These are phyloP conservation scores for Conticribra weissflogii DNA, from an alignment of 108 stramenopile species.

Conservation along the genomic window DNA sequence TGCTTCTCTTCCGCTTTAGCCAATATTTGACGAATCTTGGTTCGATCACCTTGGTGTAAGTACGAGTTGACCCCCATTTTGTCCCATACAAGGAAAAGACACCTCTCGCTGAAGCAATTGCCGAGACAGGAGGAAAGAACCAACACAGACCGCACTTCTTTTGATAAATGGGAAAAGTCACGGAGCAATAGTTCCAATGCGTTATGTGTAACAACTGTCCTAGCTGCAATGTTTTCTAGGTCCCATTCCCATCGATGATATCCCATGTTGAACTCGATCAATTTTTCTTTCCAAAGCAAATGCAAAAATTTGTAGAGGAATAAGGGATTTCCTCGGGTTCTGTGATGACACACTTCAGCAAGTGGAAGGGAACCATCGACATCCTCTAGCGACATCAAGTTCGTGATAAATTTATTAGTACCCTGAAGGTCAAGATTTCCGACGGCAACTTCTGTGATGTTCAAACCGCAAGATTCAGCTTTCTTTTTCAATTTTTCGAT, in stretches of 20 bases:
- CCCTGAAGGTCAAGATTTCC: neutral
- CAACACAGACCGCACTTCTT: neutral
- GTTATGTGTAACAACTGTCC: neutral
- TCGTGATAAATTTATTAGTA: neutral
- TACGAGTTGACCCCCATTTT: slow-evolving; percentile 8
- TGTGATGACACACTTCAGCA: slow-evolving; percentile 6
- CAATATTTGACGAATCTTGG: too few relatives aligned
- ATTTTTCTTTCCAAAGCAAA: neutral
- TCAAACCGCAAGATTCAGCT: neutral
- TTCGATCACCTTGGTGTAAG: slow-evolving; percentile 2
- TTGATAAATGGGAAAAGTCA: slow-evolving; percentile 6
- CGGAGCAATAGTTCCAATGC: neutral
- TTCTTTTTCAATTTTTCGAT: neutral
- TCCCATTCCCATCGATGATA: slow-evolving; percentile 11
- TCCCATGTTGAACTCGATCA: neutral
- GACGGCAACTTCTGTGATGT: neutral
- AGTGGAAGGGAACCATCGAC: neutral
- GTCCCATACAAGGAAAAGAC: slow-evolving; percentile 4
- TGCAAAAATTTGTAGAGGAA: slow-evolving; percentile 4
- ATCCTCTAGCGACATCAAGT: neutral
- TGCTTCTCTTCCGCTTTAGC: too few relatives aligned
- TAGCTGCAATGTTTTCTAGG: neutral
- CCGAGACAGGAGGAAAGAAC: slow-evolving; percentile 11
- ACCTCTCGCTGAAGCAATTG: slow-evolving; percentile 1
- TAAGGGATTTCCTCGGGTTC: slow-evolving; percentile 1